These are phyloP conservation scores for Fraxinus platypoda DNA, from an alignment of 305 asterid species.

Conservation along the genomic window DNA sequence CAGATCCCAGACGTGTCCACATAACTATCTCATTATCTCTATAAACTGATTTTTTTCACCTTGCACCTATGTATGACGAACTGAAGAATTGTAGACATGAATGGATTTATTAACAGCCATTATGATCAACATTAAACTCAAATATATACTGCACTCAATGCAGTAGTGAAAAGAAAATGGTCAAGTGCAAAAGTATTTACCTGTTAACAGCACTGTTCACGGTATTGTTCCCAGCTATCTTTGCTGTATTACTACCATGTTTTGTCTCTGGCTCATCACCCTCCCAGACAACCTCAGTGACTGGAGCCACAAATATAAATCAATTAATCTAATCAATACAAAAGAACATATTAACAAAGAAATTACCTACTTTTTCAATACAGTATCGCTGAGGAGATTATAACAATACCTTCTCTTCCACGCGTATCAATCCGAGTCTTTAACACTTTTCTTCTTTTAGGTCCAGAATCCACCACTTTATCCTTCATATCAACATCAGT, in stretches of 20 bases:
- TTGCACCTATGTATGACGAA: not conserved
- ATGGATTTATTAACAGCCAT: conserved; percentile 10
- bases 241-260: conserved; percentile 36
- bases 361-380: conserved; percentile 10
- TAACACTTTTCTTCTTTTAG: conserved; percentile 70
- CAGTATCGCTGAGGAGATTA: conserved; percentile 14
- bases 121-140: conserved; percentile 4
- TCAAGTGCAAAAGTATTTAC: conserved; percentile 33
- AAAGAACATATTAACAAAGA: not conserved
- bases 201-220: conserved; percentile 55
- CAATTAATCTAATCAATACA: not conserved
- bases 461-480: conserved; percentile 43
- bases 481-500: conserved; percentile 34
- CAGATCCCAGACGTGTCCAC: not conserved
- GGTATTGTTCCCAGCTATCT: conserved; percentile 40
- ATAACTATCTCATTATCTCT: not conserved
- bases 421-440: conserved; percentile 84
- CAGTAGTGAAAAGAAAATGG: conserved; percentile 11
- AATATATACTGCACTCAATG: not conserved
- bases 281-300: conserved; percentile 91
- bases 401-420: conserved; percentile 89
- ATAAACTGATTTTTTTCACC: not conserved
- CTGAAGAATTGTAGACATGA: conserved; percentile 1
- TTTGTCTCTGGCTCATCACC: conserved; percentile 63
- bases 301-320: conserved; percentile 40